Percentiles rank a stretch among this genome's conserved stretches.
Evolutionary conservation across 1,284 basidiomycete species (phyloP).

Genomic region (Sanguinoderma infundibulare): DNA sequence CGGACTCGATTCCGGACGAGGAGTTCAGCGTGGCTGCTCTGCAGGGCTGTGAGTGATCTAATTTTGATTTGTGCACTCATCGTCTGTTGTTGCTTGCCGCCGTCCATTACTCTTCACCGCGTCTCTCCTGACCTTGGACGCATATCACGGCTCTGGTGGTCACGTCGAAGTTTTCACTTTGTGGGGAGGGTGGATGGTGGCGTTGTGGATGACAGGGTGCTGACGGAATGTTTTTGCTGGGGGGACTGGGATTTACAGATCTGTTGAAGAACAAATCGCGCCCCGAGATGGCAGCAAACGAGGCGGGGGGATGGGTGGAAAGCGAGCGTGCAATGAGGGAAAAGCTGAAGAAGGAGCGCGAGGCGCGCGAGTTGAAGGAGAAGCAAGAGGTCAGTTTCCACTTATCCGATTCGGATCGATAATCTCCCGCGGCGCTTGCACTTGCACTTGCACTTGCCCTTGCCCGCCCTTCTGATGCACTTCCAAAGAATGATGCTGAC

Average conservation of each 20-base stretch:
- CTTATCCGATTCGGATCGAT: constrained; percentile 34
- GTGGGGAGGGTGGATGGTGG: constrained; percentile 30
- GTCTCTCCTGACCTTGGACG: background rate
- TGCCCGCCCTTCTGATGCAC: constrained; percentile 4
- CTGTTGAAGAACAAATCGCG: constrained; percentile 80
- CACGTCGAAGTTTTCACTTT: constrained; percentile 1
- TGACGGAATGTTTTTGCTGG: constrained; percentile 24
- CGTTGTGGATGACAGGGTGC: constrained; percentile 20
- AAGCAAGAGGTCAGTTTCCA: constrained; percentile 58
- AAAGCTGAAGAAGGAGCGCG: constrained; percentile 70
- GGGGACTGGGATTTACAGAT: constrained; percentile 45
- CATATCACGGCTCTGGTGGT: constrained; percentile 7
- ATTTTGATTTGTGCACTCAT: constrained; percentile 24
- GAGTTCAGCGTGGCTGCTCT: constrained; percentile 86
- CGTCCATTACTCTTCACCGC: background rate
- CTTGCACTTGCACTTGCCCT: constrained; percentile 5
- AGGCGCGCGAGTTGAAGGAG: constrained; percentile 64
- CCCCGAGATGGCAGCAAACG: constrained; percentile 70
- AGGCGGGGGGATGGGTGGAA: constrained; percentile 70
- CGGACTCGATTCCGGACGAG: constrained; percentile 75
- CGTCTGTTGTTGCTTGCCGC: constrained; percentile 13
- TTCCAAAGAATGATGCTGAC: background rate
- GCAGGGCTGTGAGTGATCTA: constrained; percentile 74
- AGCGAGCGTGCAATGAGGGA: constrained; percentile 74
- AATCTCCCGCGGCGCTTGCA: constrained; percentile 21